phyloP scores from a whole-genome alignment of 148 eudicot species.

The Selenicereus undatus region DNA sequence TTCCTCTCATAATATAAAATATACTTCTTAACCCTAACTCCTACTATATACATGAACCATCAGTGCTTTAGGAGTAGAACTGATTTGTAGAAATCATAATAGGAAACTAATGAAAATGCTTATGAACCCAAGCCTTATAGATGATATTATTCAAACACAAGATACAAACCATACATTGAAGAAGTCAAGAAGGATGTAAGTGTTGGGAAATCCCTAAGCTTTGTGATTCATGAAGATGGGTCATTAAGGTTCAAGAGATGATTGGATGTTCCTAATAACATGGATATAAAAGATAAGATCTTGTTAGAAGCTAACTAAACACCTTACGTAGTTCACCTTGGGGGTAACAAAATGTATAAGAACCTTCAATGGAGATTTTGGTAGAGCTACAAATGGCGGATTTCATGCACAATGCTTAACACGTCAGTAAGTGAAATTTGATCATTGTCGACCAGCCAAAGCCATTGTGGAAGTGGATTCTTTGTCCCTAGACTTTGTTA shows the following conservation, averaged over 20 bases:
- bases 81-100: too few relatives aligned
- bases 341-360: background rate
- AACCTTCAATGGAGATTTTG: background rate
- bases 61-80: too few relatives aligned
- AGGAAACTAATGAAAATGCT: too few relatives aligned
- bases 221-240: background rate
- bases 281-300: too few relatives aligned
- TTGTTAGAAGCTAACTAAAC: too few relatives aligned
- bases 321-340: too few relatives aligned
- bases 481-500: background rate
- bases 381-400: background rate
- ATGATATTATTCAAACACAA: too few relatives aligned
- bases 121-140: too few relatives aligned
- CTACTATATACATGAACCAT: too few relatives aligned
- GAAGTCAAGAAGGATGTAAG: background rate
- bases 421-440: background rate
- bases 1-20: too few relatives aligned
- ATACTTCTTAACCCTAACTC: too few relatives aligned
- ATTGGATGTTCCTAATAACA: background rate
- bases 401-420: background rate
- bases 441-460: background rate
- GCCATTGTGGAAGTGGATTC: background rate
- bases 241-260: background rate
- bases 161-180: too few relatives aligned
- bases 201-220: background rate